Base-by-base conservation (phyloP, 108 stramenopile genomes). In the Mayamaea pseudoterrestris region DNA sequence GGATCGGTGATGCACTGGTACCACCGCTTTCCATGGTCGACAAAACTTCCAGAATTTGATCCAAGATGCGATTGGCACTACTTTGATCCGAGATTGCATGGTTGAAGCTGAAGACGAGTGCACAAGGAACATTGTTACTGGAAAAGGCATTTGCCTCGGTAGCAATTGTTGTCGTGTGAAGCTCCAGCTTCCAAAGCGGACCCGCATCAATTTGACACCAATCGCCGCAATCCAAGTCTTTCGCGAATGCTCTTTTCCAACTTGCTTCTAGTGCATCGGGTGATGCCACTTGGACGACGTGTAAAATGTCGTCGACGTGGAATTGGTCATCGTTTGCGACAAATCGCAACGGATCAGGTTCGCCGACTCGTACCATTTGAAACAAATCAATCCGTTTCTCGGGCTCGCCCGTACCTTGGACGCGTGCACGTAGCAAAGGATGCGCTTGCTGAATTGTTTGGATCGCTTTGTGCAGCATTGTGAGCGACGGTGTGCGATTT, bases 71-170 rank as follows among this genome's bases (percentile, higher is more conserved):
- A 56, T 78, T 80, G 18, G 71, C 82, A 27, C 70, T 69, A 21
- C 68, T 61, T 52, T 91, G 89, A 55, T 91, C 89, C 11, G 77
- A 80, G 45, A 91, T 82, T 45, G 79, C 79, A 50, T 91, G 89
- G 54, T 91, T 91, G 45, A 80, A 77, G 7, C 76, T 63, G 52
- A 86, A 82, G 14, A 91, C 25, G 1, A 91, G 23, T 11, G 81
- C 89, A 37, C 77, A 79, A n/a, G n/a, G n/a, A n/a, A n/a, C n/a
- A n/a, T n/a, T n/a, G n/a, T n/a, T n/a, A n/a, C n/a, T n/a, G n/a
- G n/a, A n/a, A n/a, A n/a, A n/a, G n/a, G n/a, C n/a, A n/a, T n/a
- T n/a, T n/a, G n/a, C n/a, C 0, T 63, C 66, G 5, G 35, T 26
- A 27, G 49, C 49, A 12, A 50, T 63, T 16, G 53, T 34, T 14